These are phyloP conservation scores for Stachybotrys elegans DNA, from an alignment of 2,329 filamentous ascomycete species.

Conservation along the genomic window DNA sequence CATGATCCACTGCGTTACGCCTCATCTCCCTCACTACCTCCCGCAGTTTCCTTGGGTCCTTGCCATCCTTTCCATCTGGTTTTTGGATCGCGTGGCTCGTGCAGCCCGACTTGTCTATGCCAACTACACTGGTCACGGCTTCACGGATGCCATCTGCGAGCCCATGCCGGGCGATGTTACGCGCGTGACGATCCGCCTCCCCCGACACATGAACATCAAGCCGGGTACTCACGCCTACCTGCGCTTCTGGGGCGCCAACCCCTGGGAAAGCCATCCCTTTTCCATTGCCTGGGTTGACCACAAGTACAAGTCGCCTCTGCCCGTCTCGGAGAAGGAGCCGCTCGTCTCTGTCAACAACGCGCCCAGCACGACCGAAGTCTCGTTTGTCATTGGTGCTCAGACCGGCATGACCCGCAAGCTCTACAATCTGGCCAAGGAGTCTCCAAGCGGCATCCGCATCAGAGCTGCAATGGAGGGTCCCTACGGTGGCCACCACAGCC, in stretches of 20 bases:
- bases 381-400: slow-evolving; percentile 81
- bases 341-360: slow-evolving; percentile 33
- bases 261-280: slow-evolving; percentile 74
- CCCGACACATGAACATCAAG: slow-evolving; percentile 59
- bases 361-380: slow-evolving; percentile 53
- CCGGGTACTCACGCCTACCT: slow-evolving; percentile 74
- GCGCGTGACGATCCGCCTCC: slow-evolving; percentile 65
- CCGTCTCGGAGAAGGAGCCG: slow-evolving; percentile 36
- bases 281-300: slow-evolving; percentile 71
- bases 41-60: slow-evolving; percentile 72
- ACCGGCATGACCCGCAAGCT: slow-evolving; percentile 84
- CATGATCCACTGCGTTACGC: slow-evolving; percentile 71
- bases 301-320: slow-evolving; percentile 32
- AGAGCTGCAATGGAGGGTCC: slow-evolving; percentile 82
- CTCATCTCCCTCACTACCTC: slow-evolving; percentile 59
- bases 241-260: slow-evolving; percentile 59
- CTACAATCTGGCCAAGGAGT: slow-evolving; percentile 60
- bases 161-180: slow-evolving; percentile 64
- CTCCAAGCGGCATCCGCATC: slow-evolving; percentile 53
- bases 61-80: slow-evolving; percentile 72
- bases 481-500: slow-evolving; percentile 76
- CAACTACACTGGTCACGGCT: slow-evolving; percentile 56
- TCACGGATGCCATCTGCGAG: slow-evolving; percentile 62
- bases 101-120: slow-evolving; percentile 58
- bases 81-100: slow-evolving; percentile 61